A percentile compares a stretch with the other conserved stretches of the same genome.
These are phyloP conservation scores for Ceratobasidium sp. DNA, from an alignment of 1,284 basidiomycete genomes.

Conservation along the genomic window DNA sequence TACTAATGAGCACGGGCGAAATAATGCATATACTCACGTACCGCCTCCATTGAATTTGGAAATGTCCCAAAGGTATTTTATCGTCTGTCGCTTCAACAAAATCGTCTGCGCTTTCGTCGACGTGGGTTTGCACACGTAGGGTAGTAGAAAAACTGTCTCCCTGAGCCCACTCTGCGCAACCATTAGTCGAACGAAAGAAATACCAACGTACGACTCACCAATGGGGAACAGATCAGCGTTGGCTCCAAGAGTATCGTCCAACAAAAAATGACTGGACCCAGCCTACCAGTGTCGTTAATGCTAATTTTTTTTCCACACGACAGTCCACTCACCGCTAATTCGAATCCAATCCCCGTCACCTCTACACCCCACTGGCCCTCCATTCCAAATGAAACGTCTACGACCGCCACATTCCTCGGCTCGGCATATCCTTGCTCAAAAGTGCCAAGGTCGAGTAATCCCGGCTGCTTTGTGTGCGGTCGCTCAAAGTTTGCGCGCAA, in stretches of 20 bases:
- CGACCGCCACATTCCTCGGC: conserved; percentile 65
- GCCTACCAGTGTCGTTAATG: conserved; percentile 58
- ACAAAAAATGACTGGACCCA: conserved; percentile 62
- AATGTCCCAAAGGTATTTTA: conserved; percentile 67
- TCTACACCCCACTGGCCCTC: conserved; percentile 55
- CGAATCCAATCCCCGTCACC: conserved; percentile 60
- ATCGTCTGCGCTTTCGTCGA: conserved; percentile 61
- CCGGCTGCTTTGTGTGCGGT: conserved; percentile 57
- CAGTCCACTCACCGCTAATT: conserved; percentile 64
- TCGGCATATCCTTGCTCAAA: conserved; percentile 68
- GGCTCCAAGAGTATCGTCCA: conserved; percentile 60
- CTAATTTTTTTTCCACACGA: conserved; percentile 49
- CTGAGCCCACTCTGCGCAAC: conserved; percentile 66
- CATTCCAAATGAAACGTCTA: conserved; percentile 65
- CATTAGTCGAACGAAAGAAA: background rate
- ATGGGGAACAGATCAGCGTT: conserved; percentile 58
- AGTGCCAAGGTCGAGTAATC: conserved; percentile 67
- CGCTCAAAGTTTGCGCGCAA: conserved; percentile 68
- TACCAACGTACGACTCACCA: background rate
- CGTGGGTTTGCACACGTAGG: conserved; percentile 66
- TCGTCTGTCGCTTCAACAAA: conserved; percentile 53
- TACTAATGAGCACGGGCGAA: background rate
- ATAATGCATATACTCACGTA: conserved; percentile 52
- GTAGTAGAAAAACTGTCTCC: conserved; percentile 73
- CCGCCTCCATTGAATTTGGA: conserved; percentile 78